A percentile compares a stretch with the other conserved stretches of the same genome.
phyloP scores from a whole-genome alignment of 2,329 filamentous ascomycete species.

The Xylariaceae sp. region DNA sequence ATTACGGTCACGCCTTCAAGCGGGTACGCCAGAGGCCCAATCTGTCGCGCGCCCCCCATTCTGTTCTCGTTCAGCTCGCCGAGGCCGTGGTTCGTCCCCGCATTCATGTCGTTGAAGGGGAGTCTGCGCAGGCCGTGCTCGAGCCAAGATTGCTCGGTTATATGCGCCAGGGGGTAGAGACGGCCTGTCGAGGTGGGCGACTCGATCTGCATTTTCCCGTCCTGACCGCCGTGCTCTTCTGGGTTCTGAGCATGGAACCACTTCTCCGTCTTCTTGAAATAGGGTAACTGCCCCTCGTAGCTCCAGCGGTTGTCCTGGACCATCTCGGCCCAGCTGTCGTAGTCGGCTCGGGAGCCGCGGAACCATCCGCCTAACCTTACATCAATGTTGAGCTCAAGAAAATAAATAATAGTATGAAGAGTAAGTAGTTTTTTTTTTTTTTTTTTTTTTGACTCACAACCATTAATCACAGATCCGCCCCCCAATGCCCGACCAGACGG shows the following conservation, averaged over 20 bases:
- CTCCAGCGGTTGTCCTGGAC: slow-evolving; percentile 35
- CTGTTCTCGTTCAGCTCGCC: slow-evolving; percentile 21
- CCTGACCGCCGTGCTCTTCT: slow-evolving; percentile 21
- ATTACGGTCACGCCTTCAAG: slow-evolving; percentile 8
- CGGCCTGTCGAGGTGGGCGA: slow-evolving; percentile 26
- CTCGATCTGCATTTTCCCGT: slow-evolving; percentile 26
- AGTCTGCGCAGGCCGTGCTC: slow-evolving; percentile 26
- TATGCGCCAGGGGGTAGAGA: slow-evolving; percentile 30
- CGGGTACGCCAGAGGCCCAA: slow-evolving; percentile 4
- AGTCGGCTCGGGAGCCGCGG: slow-evolving; percentile 38
- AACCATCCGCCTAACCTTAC: slow-evolving; percentile 36
- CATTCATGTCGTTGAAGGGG: slow-evolving; percentile 16
- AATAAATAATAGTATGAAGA: no score
- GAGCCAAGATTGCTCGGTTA: slow-evolving; percentile 28
- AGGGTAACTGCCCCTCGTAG: slow-evolving; percentile 36
- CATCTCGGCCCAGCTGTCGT: slow-evolving; percentile 36
- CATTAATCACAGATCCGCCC: slow-evolving; percentile 21
- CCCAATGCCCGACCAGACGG: slow-evolving; percentile 18
- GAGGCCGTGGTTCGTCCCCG: slow-evolving; percentile 23
- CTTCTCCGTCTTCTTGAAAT: slow-evolving; percentile 33
- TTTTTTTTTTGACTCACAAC: no score
- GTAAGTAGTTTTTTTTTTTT: no score
- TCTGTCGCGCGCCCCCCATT: slow-evolving; percentile 15
- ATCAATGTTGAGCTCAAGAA: no score
- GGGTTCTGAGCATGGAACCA: slow-evolving; percentile 15